These are phyloP conservation scores for Seminavis robusta DNA, from an alignment of 108 stramenopile genomes.

Conservation along the genomic window DNA sequence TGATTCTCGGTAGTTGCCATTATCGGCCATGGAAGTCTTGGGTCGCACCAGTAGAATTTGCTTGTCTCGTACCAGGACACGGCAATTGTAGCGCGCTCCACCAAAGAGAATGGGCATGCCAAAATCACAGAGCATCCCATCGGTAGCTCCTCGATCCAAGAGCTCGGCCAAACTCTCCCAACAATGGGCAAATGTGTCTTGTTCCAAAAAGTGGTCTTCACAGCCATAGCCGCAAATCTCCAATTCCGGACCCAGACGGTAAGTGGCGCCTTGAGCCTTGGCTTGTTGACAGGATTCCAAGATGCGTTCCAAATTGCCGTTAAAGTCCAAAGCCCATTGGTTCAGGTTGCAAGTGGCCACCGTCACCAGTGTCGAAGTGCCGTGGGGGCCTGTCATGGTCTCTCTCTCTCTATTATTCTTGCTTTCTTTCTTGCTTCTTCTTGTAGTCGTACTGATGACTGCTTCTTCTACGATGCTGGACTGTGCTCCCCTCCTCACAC, in stretches of 20 bases:
- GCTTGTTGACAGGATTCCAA: conserved; percentile 74
- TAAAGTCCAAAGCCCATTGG: conserved; percentile 98
- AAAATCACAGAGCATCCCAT: conserved; percentile 91
- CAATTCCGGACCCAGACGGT: conserved; percentile 96
- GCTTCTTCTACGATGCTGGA: too few species aligned
- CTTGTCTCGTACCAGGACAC: conserved; percentile 77
- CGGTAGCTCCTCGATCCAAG: conserved; percentile 71
- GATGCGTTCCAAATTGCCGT: conserved; percentile 87
- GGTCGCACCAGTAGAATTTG: conserved; percentile 87
- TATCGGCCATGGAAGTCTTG: conserved; percentile 87
- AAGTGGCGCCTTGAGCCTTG: conserved; percentile 75
- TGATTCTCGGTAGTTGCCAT: conserved; percentile 97
- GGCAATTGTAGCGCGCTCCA: conserved; percentile 94
- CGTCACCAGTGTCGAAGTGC: conserved; percentile 46
- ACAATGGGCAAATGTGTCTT: conserved; percentile 94
- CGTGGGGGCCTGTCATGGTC: neutral
- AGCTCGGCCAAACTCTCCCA: conserved; percentile 82
- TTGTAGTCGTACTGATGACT: too few species aligned
- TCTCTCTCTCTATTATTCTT: too few species aligned
- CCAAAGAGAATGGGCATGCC: conserved; percentile 89
- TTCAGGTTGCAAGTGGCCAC: conserved; percentile 97
- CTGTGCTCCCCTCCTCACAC: too few species aligned
- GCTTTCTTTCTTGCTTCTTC: too few species aligned
- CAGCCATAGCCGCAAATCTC: conserved; percentile 97
- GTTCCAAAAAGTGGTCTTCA: conserved; percentile 97